phyloP scores from a whole-genome alignment of 2,329 filamentous ascomycete genomes.

The Pseudocercospora fuligena region DNA sequence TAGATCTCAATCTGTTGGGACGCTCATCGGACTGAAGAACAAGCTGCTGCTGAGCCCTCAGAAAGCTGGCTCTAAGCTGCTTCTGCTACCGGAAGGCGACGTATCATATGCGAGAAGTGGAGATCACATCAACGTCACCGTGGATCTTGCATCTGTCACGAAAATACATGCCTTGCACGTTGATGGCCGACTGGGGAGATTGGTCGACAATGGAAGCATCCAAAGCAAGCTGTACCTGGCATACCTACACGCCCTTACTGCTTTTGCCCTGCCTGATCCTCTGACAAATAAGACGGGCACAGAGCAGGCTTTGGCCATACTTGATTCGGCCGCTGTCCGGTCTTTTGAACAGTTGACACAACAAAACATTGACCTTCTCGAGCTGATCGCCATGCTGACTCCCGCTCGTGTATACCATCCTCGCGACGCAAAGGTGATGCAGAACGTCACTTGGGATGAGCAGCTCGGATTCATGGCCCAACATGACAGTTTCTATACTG shows the following conservation, averaged over 20 bases:
- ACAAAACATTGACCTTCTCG: conserved; percentile 31
- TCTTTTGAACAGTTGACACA: conserved; percentile 34
- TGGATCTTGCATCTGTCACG: conserved; percentile 48
- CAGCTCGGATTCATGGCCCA: conserved; percentile 48
- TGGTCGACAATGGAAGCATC: conserved; percentile 59
- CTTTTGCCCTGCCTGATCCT: conserved; percentile 60
- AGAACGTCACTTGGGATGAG: conserved; percentile 50
- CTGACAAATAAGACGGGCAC: conserved; percentile 64
- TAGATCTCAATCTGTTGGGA: conserved; percentile 62
- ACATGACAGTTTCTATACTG: conserved; percentile 42
- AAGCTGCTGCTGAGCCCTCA: conserved; percentile 57
- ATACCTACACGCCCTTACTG: conserved; percentile 64
- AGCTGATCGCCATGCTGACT: conserved; percentile 39
- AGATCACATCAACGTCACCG: conserved; percentile 46
- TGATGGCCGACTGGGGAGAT: conserved; percentile 62
- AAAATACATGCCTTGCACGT: conserved; percentile 60
- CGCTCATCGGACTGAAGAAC: conserved; percentile 63
- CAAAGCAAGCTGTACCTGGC: conserved; percentile 43
- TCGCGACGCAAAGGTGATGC: conserved; percentile 46
- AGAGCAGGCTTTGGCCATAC: conserved; percentile 54
- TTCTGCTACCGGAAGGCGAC: conserved; percentile 52
- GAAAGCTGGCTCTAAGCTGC: conserved; percentile 49
- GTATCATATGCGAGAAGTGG: conserved; percentile 48
- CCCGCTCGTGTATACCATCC: conserved; percentile 53
- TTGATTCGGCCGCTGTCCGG: conserved; percentile 27